These are phyloP conservation scores for Aegilops umbellulata DNA, from an alignment of 176 grass and related monocot species.

Conservation along the genomic window DNA sequence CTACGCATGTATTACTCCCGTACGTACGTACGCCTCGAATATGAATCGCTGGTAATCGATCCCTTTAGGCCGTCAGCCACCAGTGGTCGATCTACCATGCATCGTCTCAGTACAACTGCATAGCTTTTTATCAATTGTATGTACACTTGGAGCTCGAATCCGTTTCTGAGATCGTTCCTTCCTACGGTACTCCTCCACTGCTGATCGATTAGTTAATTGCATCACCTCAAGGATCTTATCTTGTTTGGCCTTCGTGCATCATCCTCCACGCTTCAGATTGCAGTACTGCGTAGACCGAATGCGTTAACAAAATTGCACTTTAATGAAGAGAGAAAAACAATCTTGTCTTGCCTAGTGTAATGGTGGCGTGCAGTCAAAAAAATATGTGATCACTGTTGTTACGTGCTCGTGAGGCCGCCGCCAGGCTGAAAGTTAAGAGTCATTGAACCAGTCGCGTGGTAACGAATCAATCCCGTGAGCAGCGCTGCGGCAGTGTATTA, in stretches of 20 bases:
- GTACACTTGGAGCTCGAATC: slow-evolving; percentile 8
- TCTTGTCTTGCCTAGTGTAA: background rate
- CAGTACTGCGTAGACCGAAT: background rate
- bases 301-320: too few species aligned
- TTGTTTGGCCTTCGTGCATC: background rate
- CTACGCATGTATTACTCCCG: background rate
- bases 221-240: background rate
- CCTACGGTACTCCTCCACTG: background rate
- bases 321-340: background rate
- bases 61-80: background rate
- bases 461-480: background rate
- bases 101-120: background rate
- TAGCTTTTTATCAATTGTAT: background rate
- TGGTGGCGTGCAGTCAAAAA: background rate
- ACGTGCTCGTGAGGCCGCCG: background rate
- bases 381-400: background rate
- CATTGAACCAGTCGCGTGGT: background rate
- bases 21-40: background rate
- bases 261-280: background rate
- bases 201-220: background rate
- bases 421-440: background rate
- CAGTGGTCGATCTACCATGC: background rate
- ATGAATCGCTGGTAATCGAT: background rate
- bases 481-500: background rate
- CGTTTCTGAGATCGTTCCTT: background rate